phyloP scores from a whole-genome alignment of 2,329 filamentous ascomycete genomes.

The Diaporthe amygdali region DNA sequence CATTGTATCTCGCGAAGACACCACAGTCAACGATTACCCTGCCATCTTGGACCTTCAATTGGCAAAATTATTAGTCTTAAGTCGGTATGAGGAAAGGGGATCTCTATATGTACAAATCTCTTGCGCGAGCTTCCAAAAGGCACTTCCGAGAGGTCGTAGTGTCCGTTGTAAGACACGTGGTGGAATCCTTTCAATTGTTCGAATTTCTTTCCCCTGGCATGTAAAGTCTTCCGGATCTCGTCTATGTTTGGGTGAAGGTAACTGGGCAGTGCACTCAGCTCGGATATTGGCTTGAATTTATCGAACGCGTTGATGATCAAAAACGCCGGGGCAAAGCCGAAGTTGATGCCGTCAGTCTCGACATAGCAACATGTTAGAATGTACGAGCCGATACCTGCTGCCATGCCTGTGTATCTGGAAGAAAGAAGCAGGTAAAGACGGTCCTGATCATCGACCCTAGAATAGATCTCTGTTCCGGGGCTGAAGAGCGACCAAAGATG shows the following conservation, averaged over 20 bases:
- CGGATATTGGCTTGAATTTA: conserved; percentile 31
- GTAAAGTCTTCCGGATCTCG: not conserved
- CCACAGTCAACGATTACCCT: too few species aligned
- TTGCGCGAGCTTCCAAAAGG: not conserved
- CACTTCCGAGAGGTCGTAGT: not conserved
- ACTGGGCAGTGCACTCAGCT: conserved; percentile 35
- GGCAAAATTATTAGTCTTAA: not conserved
- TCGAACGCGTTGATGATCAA: conserved; percentile 34
- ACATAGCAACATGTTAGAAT: conserved; percentile 28
- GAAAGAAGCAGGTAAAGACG: not conserved
- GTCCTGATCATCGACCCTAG: not conserved
- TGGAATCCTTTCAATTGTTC: not conserved
- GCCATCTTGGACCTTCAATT: too few species aligned
- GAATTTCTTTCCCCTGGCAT: not conserved
- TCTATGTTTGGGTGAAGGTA: conserved; percentile 18
- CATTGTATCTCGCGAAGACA: too few species aligned
- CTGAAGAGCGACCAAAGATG: not conserved
- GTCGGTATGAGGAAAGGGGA: fast-evolving
- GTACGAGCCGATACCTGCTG: not conserved
- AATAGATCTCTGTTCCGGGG: not conserved
- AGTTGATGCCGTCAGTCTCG: conserved; percentile 40
- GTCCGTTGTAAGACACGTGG: not conserved
- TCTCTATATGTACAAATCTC: not conserved
- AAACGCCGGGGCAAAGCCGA: conserved; percentile 31
- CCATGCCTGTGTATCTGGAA: not conserved